A percentile compares a stretch with the other conserved stretches of the same genome.
These are phyloP conservation scores for Hsuehochloa calcarea DNA, from an alignment of 176 grass and related monocot genomes.

Conservation along the genomic window DNA sequence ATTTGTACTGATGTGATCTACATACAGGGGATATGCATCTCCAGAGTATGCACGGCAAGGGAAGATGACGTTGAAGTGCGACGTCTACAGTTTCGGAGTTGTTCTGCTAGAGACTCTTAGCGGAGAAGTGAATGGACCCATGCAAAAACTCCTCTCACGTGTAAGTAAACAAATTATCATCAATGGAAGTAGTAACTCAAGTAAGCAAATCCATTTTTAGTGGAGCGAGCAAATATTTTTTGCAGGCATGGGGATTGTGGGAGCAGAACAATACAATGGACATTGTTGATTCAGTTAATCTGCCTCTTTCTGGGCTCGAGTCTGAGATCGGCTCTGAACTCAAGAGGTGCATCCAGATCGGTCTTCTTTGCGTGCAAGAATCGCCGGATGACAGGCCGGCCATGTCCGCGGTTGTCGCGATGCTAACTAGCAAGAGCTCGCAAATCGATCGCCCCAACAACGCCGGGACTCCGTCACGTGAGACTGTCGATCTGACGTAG, in stretches of 20 bases:
- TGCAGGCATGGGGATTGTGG: slow-evolving; percentile 40
- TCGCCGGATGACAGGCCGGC: slow-evolving; percentile 30
- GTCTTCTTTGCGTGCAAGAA: slow-evolving; percentile 49
- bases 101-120: background rate
- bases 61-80: slow-evolving; percentile 15
- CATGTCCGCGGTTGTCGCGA: slow-evolving; percentile 9
- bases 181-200: background rate
- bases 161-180: background rate
- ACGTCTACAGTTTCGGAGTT: slow-evolving; percentile 26
- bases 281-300: slow-evolving; percentile 15
- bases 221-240: background rate
- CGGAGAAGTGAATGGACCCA: background rate
- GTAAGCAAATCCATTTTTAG: background rate
- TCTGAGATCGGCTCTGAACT: background rate
- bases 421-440: slow-evolving; percentile 14
- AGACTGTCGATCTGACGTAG: background rate
- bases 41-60: background rate
- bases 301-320: background rate
- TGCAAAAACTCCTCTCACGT: background rate
- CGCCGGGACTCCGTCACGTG: too few species aligned
- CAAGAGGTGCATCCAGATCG: slow-evolving; percentile 39
- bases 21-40: slow-evolving; percentile 14
- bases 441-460: background rate
- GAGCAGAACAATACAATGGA: slow-evolving; percentile 14
- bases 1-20: too few species aligned